These are phyloP conservation scores for Fomitopsis serialis DNA, from an alignment of 768 basidiomycete genomes.

Conservation along the genomic window DNA sequence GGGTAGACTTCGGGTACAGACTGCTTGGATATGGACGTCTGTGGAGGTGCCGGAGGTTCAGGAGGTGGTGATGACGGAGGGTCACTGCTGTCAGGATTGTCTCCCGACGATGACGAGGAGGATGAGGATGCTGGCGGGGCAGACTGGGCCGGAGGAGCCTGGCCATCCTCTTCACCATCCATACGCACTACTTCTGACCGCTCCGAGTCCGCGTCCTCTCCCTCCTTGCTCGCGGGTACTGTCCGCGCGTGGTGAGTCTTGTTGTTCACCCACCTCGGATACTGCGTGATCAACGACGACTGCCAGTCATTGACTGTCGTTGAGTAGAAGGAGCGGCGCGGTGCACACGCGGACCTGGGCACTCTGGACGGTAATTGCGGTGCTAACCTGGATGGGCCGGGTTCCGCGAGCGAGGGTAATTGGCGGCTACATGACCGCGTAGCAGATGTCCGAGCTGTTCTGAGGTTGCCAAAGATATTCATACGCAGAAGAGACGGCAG, in stretches of 20 bases:
- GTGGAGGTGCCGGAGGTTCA: constrained; percentile 30
- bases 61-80: constrained; percentile 35
- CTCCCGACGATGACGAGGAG: constrained; percentile 37
- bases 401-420: constrained; percentile 8
- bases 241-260: constrained; percentile 4
- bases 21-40: constrained; percentile 71
- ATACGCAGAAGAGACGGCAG: constrained; percentile 5
- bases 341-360: constrained; percentile 1
- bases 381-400: constrained; percentile 18
- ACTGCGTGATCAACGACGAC: constrained; percentile 15
- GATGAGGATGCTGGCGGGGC: constrained; percentile 33
- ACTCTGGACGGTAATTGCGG: background rate
- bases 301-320: constrained; percentile 21
- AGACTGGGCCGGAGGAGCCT: constrained; percentile 26
- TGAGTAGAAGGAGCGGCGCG: constrained; percentile 21
- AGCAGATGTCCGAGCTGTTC: constrained; percentile 14
- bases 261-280: constrained; percentile 30
- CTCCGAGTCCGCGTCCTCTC: constrained; percentile 1
- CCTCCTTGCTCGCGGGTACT: constrained; percentile 5
- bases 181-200: constrained; percentile 7
- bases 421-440: constrained; percentile 21
- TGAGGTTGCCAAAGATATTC: constrained; percentile 20
- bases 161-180: constrained; percentile 20
- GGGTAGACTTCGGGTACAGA: constrained; percentile 89
- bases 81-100: constrained; percentile 32